Evolutionary conservation across 768 basidiomycete species (phyloP).

Genomic region (Hypholoma fasciculare): DNA sequence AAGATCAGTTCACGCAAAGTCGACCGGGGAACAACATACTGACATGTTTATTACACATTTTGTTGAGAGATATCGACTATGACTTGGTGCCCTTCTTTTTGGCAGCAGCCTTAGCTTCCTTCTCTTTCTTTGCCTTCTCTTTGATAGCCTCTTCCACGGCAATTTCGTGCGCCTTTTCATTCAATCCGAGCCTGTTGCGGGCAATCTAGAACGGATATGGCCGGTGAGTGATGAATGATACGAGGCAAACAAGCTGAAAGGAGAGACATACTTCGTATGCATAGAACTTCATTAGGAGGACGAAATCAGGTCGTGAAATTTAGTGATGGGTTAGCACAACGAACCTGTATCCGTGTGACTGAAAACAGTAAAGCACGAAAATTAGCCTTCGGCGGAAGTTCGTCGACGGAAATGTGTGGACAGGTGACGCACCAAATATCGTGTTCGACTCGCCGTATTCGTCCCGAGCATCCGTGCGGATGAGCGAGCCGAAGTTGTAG

Average conservation of each 20-base stretch:
- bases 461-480: conserved; percentile 73
- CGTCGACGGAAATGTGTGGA: not conserved
- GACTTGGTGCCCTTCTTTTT: conserved; percentile 28
- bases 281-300: conserved; percentile 64
- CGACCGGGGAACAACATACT: not conserved
- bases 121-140: conserved; percentile 60
- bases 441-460: conserved; percentile 93
- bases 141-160: conserved; percentile 74
- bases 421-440: conserved; percentile 77
- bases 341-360: conserved; percentile 74
- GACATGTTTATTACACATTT: not conserved
- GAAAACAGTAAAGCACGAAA: not conserved
- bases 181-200: conserved; percentile 87
- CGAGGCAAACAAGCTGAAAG: not conserved
- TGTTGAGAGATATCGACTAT: not conserved
- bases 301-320: not conserved
- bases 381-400: not conserved
- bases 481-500: conserved; percentile 95
- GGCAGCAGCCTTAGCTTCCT: conserved; percentile 28
- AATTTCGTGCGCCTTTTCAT: conserved; percentile 80
- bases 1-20: not conserved
- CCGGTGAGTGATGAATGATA: not conserved
- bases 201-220: conserved; percentile 62
- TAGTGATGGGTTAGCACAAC: conserved; percentile 14
- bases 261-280: conserved; percentile 71